Percentiles rank a stretch among this genome's conserved stretches.
Conservation (phyloP, 805 yeast species). For the Saccharomycopsis vini region DNA sequence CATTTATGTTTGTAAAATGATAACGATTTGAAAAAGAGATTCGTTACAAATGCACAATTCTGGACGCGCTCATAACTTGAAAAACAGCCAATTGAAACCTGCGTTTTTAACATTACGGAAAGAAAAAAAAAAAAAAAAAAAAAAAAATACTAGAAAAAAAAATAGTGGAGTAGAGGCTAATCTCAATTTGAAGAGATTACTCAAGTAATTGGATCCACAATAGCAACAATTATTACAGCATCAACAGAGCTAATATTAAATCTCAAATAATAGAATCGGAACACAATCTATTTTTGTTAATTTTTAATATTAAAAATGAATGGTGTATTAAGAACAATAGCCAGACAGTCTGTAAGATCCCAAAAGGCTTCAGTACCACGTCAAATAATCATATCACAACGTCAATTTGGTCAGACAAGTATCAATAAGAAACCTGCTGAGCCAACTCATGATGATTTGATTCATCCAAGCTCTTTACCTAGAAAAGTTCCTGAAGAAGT, state of each 20-base stretch:
- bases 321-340: background rate
- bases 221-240: background rate
- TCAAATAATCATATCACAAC: background rate
- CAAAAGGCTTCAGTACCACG: background rate
- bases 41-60: too few relatives aligned
- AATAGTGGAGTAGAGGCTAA: too few relatives aligned
- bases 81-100: background rate
- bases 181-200: too few relatives aligned
- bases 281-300: background rate
- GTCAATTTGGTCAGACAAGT: background rate
- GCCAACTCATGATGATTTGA: conserved; percentile 17
- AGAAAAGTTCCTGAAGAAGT: conserved; percentile 19
- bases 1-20: too few relatives aligned
- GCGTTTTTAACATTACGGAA: background rate
- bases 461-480: conserved; percentile 14
- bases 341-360: background rate
- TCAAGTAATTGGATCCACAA: too few relatives aligned
- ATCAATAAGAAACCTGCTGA: background rate
- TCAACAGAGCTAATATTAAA: background rate
- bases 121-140: background rate
- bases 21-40: too few relatives aligned
- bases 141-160: too few relatives aligned
- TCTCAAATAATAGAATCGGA: too few relatives aligned
- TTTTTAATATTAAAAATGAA: background rate
- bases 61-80: too few relatives aligned